Percentiles rank a stretch among this genome's conserved stretches.
phyloP scores from a whole-genome alignment of 1,284 basidiomycete genomes.

The Tilletia horrida region DNA sequence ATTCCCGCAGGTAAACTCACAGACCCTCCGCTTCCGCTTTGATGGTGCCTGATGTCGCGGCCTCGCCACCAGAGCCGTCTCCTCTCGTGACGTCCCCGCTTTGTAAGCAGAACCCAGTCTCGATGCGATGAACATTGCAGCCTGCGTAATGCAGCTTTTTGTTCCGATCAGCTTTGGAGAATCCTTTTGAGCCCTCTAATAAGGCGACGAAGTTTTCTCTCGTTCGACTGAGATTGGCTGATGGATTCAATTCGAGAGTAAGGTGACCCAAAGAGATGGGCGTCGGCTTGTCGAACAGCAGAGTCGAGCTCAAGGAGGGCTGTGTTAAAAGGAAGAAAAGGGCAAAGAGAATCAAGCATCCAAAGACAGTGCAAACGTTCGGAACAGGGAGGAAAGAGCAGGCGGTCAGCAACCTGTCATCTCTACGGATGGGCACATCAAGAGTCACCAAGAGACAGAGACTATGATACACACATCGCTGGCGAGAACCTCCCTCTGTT shows the following conservation, averaged over 20 bases:
- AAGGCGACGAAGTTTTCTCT: conserved; percentile 20
- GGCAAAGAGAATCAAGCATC: too few species aligned
- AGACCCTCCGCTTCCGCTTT: conserved; percentile 20
- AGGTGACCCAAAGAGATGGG: conserved; percentile 6
- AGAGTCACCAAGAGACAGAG: neutral
- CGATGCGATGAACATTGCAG: conserved; percentile 13
- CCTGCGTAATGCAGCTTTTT: conserved; percentile 20
- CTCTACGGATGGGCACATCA: neutral
- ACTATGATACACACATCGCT: conserved; percentile 2
- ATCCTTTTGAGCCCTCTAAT: conserved; percentile 17
- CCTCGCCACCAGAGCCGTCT: conserved; percentile 20
- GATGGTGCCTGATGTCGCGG: conserved; percentile 13
- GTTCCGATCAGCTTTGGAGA: conserved; percentile 16
- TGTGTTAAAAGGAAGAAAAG: neutral
- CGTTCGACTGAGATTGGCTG: conserved; percentile 13
- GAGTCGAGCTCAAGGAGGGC: neutral
- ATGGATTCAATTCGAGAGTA: neutral
- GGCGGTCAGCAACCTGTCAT: neutral
- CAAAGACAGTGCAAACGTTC: too few species aligned
- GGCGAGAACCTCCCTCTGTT: neutral
- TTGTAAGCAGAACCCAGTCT: conserved; percentile 18
- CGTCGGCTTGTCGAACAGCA: conserved; percentile 5
- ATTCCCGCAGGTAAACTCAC: neutral
- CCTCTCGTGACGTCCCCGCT: conserved; percentile 18
- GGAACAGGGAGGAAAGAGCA: neutral